Percentiles rank a stretch among this genome's conserved stretches.
phyloP scores from a whole-genome alignment of 2,329 filamentous ascomycete species.

The Madurella mycetomatis region DNA sequence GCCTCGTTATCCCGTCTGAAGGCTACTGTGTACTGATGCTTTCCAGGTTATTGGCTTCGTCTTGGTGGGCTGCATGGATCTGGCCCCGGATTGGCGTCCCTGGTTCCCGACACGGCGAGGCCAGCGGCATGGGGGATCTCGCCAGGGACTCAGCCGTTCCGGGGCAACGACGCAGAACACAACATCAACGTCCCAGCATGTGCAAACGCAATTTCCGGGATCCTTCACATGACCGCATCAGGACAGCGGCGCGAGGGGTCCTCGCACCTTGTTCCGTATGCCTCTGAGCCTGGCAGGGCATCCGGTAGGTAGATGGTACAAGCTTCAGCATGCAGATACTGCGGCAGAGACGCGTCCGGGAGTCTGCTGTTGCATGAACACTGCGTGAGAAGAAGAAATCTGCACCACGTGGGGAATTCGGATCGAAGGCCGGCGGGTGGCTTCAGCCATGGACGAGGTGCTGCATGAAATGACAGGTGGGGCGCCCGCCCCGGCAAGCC shows the following conservation, averaged over 20 bases:
- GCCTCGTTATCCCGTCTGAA: too few species aligned
- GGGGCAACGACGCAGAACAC: too few species aligned
- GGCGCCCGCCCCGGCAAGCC: background rate
- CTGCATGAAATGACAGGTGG: constrained; percentile 11
- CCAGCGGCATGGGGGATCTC: too few species aligned
- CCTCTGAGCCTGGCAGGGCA: background rate
- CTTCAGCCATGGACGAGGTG: too few species aligned
- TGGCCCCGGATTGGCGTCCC: too few species aligned
- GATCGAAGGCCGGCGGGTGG: background rate
- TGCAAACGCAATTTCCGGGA: constrained; percentile 7
- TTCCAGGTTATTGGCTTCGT: too few species aligned
- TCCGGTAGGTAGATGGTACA: background rate
- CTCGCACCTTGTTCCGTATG: background rate
- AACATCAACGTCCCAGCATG: background rate
- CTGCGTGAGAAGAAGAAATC: background rate
- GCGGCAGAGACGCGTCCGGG: too few species aligned
- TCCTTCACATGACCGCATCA: background rate
- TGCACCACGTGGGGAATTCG: constrained; percentile 7
- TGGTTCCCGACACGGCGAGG: too few species aligned
- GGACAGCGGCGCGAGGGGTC: background rate
- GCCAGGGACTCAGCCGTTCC: too few species aligned
- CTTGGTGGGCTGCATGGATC: too few species aligned
- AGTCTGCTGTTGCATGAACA: background rate
- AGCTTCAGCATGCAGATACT: too few species aligned
- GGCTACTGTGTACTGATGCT: too few species aligned